Percentiles rank a stretch among this genome's conserved stretches.
Evolutionary conservation across 2,329 filamentous ascomycete genomes (phyloP).

Genomic region (Fusarium marasasianum): DNA sequence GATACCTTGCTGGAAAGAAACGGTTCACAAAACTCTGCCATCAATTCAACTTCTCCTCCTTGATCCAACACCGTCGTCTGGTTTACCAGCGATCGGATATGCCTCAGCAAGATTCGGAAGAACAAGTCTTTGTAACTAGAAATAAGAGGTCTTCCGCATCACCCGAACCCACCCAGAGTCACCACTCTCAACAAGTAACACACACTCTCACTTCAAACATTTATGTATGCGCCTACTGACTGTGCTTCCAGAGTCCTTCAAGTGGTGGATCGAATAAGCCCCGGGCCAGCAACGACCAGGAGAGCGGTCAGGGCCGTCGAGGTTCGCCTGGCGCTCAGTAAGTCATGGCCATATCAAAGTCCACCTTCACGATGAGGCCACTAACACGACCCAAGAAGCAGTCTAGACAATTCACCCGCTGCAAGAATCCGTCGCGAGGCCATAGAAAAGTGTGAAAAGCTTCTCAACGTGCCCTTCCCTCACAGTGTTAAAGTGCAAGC

Average conservation of each 20-base stretch:
- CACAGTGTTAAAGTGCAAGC: conserved; percentile 25
- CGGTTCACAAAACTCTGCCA: conserved; percentile 16
- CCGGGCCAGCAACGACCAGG: conserved; percentile 31
- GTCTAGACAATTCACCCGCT: conserved; percentile 21
- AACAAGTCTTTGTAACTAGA: conserved; percentile 35
- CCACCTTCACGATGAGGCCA: background rate
- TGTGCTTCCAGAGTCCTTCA: background rate
- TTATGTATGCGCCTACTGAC: background rate
- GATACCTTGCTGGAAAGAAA: conserved; percentile 9
- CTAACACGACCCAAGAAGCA: conserved; percentile 13
- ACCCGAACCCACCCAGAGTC: conserved; percentile 11
- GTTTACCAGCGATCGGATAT: conserved; percentile 40
- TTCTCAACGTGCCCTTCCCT: conserved; percentile 35
- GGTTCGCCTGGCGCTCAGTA: conserved; percentile 38
- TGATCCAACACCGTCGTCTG: conserved; percentile 35
- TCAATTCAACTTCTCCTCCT: conserved; percentile 19
- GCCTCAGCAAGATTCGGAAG: conserved; percentile 37
- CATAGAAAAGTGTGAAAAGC: conserved; percentile 14
- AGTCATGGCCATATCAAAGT: background rate
- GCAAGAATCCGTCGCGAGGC: conserved; percentile 18
- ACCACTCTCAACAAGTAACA: conserved; percentile 13
- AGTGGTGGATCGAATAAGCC: conserved; percentile 12
- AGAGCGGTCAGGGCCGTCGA: conserved; percentile 36
- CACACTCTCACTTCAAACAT: background rate
- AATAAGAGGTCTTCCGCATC: conserved; percentile 32